Percentiles rank a stretch among this genome's conserved stretches.
These are phyloP conservation scores for Naumovozyma baii DNA, from an alignment of 805 yeast genomes.

Conservation along the genomic window DNA sequence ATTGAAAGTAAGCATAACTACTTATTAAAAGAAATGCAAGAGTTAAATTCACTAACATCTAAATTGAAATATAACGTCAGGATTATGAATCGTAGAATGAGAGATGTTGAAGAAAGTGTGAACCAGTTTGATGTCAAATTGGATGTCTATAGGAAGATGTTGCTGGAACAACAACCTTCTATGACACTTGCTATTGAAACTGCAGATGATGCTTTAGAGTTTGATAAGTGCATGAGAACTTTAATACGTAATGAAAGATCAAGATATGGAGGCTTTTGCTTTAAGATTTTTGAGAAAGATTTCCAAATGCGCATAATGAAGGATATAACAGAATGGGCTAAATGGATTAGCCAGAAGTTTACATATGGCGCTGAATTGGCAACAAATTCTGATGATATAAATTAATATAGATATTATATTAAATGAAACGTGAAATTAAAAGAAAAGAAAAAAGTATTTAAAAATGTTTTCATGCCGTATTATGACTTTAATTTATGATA, in stretches of 20 bases:
- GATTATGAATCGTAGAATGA: slow-evolving; percentile 47
- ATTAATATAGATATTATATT: too few species aligned
- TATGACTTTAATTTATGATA: too few species aligned
- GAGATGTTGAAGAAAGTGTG: slow-evolving; percentile 58
- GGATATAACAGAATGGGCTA: slow-evolving; percentile 12
- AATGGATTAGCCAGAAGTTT: slow-evolving; percentile 7
- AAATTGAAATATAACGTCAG: slow-evolving; percentile 58
- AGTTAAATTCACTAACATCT: slow-evolving; percentile 47
- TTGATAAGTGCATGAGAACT: slow-evolving; percentile 11
- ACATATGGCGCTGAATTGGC: not conserved
- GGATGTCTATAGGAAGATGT: slow-evolving; percentile 9
- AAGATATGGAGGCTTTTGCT: slow-evolving; percentile 14
- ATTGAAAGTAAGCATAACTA: slow-evolving; percentile 24
- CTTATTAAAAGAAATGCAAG: slow-evolving; percentile 35
- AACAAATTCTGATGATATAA: not conserved
- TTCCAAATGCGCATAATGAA: slow-evolving; percentile 8
- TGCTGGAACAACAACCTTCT: slow-evolving; percentile 6
- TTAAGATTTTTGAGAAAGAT: slow-evolving; percentile 9
- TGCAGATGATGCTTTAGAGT: slow-evolving; percentile 8
- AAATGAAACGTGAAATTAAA: too few species aligned
- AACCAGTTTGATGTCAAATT: slow-evolving; percentile 33
- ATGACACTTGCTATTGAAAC: not conserved
- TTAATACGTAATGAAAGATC: slow-evolving; percentile 10
- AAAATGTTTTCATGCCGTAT: too few species aligned
- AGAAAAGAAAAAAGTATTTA: too few species aligned